These are phyloP conservation scores for Backusella luteola DNA, from an alignment of 192 early-diverging fungal species.

Conservation along the genomic window DNA sequence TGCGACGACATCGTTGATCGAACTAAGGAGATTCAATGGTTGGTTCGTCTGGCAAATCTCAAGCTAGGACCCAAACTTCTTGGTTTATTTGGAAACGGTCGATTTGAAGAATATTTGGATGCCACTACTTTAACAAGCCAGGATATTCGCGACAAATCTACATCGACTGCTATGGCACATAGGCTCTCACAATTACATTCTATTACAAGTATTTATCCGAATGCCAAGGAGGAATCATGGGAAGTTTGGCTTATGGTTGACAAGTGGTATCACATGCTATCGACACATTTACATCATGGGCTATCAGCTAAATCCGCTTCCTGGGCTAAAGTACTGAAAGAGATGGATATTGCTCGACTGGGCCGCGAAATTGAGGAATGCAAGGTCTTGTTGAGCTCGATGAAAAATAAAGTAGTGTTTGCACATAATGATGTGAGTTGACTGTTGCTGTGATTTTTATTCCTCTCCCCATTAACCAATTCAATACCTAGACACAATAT, in stretches of 20 bases:
- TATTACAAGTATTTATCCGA: slow-evolving; percentile 63
- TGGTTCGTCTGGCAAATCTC: slow-evolving; percentile 62
- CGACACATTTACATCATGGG: slow-evolving; percentile 6
- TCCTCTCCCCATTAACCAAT: neutral
- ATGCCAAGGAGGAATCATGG: slow-evolving; percentile 29
- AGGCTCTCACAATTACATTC: slow-evolving; percentile 72
- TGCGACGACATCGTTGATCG: slow-evolving; percentile 78
- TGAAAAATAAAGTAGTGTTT: slow-evolving; percentile 74
- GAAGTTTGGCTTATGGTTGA: slow-evolving; percentile 71
- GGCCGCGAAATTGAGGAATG: slow-evolving; percentile 46
- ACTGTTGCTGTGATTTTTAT: neutral
- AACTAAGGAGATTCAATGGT: slow-evolving; percentile 79
- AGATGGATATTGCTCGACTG: slow-evolving; percentile 50
- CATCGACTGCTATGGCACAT: slow-evolving; percentile 69
- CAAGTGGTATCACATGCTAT: slow-evolving; percentile 49
- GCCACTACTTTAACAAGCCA: slow-evolving; percentile 66
- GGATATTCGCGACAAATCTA: slow-evolving; percentile 64
- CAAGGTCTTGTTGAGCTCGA: slow-evolving; percentile 32
- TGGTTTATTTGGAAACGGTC: slow-evolving; percentile 80
- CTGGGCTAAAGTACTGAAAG: slow-evolving; percentile 17
- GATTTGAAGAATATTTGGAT: slow-evolving; percentile 83
- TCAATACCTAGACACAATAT: slow-evolving; percentile 63
- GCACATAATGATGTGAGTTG: slow-evolving; percentile 80
- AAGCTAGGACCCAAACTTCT: slow-evolving; percentile 76
- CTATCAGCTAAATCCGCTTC: neutral